Evolutionary conservation across 2,329 filamentous ascomycete genomes (phyloP).

Genomic region (Hypocrella siamensis): DNA sequence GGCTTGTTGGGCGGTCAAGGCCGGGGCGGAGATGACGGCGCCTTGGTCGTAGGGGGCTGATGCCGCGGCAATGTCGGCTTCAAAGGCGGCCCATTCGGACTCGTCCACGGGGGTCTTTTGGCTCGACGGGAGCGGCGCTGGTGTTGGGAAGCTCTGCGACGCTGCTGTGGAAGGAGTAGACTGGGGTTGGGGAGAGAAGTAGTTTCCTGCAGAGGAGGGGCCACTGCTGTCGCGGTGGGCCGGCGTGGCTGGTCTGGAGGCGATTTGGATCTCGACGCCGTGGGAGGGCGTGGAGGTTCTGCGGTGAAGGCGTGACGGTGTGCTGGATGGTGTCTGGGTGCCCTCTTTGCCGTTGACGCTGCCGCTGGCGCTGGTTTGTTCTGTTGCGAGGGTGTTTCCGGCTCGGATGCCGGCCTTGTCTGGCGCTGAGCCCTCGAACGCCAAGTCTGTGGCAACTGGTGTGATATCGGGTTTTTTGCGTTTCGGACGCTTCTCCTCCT

Average conservation of each 20-base stretch:
- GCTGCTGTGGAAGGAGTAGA: too few relatives aligned
- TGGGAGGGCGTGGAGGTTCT: constrained; percentile 37
- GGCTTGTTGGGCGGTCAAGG: constrained; percentile 47
- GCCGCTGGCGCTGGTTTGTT: constrained; percentile 8
- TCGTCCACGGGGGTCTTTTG: constrained; percentile 55
- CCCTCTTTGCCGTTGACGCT: constrained; percentile 7
- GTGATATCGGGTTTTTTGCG: constrained; percentile 24
- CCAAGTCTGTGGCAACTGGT: too few relatives aligned
- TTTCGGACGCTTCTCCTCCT: constrained; percentile 24
- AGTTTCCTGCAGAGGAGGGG: constrained; percentile 17
- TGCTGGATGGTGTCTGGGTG: constrained; percentile 6
- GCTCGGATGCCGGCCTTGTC: too few relatives aligned
- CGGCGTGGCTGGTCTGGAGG: constrained; percentile 47
- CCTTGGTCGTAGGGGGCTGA: constrained; percentile 21
- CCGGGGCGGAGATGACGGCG: constrained; percentile 53
- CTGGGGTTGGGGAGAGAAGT: too few relatives aligned
- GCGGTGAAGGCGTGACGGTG: constrained; percentile 17
- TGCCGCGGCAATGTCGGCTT: constrained; percentile 56
- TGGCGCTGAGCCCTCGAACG: too few relatives aligned
- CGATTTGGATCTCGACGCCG: constrained; percentile 46
- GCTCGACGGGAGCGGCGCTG: background rate
- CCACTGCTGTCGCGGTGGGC: constrained; percentile 25
- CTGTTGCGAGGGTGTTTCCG: constrained; percentile 8
- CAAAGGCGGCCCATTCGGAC: constrained; percentile 74
- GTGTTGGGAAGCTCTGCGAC: too few relatives aligned